Evolutionary conservation across 129 eudicot species (phyloP).

Genomic region (Pseudognaphalium luteoalbum): DNA sequence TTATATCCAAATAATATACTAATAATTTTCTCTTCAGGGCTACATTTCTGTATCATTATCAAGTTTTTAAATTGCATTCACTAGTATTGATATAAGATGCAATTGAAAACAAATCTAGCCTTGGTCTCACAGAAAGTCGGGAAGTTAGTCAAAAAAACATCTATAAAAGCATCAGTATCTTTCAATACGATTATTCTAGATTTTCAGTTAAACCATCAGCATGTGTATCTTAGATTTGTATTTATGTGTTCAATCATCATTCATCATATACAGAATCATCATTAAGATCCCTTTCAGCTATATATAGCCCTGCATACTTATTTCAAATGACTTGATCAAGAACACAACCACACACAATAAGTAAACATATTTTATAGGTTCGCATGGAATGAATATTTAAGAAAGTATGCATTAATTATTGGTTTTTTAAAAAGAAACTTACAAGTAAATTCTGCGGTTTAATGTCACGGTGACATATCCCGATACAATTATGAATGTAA

Average conservation of each 20-base stretch:
- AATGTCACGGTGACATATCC: slow-evolving; percentile 97
- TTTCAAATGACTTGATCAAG: too few species aligned
- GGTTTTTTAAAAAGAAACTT: slow-evolving; percentile 33
- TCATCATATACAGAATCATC: too few species aligned
- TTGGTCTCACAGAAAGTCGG: not conserved
- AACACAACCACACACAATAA: not conserved
- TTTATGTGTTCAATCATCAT: not conserved
- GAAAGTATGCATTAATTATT: slow-evolving; percentile 16
- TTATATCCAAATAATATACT: not conserved
- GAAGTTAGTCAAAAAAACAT: not conserved
- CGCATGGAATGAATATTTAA: not conserved
- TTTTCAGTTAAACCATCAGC: not conserved
- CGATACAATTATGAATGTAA: slow-evolving; percentile 84
- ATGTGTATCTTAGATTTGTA: not conserved
- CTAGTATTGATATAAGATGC: not conserved
- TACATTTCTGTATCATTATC: slow-evolving; percentile 7
- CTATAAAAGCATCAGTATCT: slow-evolving; percentile 1
- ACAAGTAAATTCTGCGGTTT: slow-evolving; percentile 97
- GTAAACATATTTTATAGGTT: not conserved
- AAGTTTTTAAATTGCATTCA: not conserved
- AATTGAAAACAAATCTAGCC: not conserved
- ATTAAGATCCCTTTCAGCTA: too few species aligned
- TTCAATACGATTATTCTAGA: not conserved
- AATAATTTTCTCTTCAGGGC: not conserved
- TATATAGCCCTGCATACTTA: too few species aligned